A percentile compares a stretch with the other conserved stretches of the same genome.
Conservation (phyloP, 306 rosid species). For the Casuarina equisetifolia region DNA sequence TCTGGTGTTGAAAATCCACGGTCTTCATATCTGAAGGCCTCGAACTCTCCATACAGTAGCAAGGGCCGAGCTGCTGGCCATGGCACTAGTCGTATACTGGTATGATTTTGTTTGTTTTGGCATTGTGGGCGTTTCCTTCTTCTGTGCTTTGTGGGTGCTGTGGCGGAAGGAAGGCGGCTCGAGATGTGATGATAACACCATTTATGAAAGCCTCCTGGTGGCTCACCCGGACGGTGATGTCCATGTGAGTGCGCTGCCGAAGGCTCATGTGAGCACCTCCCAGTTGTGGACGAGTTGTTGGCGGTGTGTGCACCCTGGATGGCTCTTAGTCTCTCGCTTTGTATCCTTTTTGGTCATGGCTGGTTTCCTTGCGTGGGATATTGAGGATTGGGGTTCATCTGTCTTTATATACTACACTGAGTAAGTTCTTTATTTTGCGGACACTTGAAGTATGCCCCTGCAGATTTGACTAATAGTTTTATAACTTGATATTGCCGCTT, state of each 20-base stretch:
- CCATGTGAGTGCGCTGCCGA: conserved; percentile 36
- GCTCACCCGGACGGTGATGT: conserved; percentile 38
- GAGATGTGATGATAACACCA: conserved; percentile 23
- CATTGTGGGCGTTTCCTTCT: conserved; percentile 43
- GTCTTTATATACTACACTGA: conserved; percentile 72
- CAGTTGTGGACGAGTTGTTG: conserved; percentile 75
- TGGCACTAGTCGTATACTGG: conserved; percentile 62
- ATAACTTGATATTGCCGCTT: not conserved
- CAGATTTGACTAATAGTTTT: not conserved
- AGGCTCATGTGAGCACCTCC: conserved; percentile 37
- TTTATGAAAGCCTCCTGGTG: conserved; percentile 50
- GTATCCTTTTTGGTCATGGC: conserved; percentile 43
- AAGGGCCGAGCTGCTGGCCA: not conserved
- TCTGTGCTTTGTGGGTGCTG: conserved; percentile 51
- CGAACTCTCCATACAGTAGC: not conserved
- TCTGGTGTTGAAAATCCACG: not conserved
- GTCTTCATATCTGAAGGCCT: conserved; percentile 7
- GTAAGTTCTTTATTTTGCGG: conserved; percentile 29
- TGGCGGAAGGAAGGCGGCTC: conserved; percentile 47
- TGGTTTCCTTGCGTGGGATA: conserved; percentile 46
- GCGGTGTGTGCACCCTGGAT: conserved; percentile 60
- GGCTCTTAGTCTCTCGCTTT: conserved; percentile 51
- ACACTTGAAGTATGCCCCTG: not conserved
- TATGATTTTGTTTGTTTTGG: conserved; percentile 70
- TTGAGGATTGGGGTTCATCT: conserved; percentile 34